These are phyloP conservation scores for Fusarium udum DNA, from an alignment of 2,329 filamentous ascomycete species.

Conservation along the genomic window DNA sequence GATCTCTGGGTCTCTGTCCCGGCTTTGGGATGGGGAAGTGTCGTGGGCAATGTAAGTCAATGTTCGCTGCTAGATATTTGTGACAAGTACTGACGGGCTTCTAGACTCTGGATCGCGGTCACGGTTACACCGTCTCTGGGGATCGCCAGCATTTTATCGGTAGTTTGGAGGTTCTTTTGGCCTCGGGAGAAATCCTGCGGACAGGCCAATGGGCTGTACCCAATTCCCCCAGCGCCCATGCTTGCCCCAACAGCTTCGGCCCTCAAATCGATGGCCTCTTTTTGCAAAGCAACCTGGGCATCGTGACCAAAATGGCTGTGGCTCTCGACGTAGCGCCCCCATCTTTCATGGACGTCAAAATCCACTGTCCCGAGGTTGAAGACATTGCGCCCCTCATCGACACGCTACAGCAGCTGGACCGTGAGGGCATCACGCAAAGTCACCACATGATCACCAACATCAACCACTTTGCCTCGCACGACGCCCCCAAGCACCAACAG, in stretches of 20 bases:
- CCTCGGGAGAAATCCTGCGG: conserved; percentile 1
- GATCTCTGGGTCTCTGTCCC: neutral
- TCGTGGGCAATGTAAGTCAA: neutral
- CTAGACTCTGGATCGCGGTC: neutral
- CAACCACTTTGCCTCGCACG: neutral
- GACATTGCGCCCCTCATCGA: neutral
- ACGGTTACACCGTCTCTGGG: neutral
- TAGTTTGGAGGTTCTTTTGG: conserved; percentile 6
- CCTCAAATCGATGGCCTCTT: neutral
- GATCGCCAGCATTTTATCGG: conserved; percentile 9
- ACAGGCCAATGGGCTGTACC: conserved; percentile 7
- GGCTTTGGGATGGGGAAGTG: neutral
- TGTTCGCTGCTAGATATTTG: neutral
- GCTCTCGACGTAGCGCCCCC: neutral
- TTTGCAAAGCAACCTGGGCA: neutral
- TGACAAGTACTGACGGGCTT: neutral
- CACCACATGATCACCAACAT: neutral
- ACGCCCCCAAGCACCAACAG: neutral
- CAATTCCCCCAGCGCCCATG: conserved; percentile 4
- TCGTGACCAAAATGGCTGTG: neutral
- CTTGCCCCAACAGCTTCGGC: neutral
- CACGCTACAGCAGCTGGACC: neutral
- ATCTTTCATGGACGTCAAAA: neutral
- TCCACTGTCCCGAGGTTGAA: neutral
- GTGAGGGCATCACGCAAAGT: neutral